These are phyloP conservation scores for Nakaseomyces sp. DNA, from an alignment of 1,139 yeast genomes.

Conservation along the genomic window DNA sequence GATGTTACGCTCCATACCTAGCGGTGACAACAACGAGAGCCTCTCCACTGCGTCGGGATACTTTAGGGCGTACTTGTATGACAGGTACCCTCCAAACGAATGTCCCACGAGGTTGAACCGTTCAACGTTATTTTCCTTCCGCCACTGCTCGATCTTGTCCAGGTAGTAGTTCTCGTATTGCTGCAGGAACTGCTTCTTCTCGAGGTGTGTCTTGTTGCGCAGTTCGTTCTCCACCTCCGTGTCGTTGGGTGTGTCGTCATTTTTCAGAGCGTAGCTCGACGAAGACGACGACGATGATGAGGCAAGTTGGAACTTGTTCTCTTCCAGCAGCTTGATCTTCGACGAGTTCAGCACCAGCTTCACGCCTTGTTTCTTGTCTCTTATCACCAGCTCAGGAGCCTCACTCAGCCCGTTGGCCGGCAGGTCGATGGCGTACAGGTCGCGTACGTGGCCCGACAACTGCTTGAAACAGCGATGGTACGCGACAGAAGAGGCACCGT, in stretches of 20 bases:
- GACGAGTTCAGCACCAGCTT: conserved; percentile 8
- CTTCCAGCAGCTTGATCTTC: conserved; percentile 6
- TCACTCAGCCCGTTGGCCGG: conserved; percentile 61
- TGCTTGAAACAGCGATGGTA: conserved; percentile 67
- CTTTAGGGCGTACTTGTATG: conserved; percentile 66
- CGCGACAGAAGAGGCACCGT: conserved; percentile 83
- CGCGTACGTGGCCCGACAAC: conserved; percentile 38
- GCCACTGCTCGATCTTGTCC: conserved; percentile 81
- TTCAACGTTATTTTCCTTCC: conserved; percentile 45
- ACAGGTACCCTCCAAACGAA: conserved; percentile 86
- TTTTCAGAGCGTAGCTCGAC: neutral
- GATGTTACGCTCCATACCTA: conserved; percentile 73
- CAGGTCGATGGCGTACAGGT: conserved; percentile 70
- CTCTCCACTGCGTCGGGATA: conserved; percentile 61
- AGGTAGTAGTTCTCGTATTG: conserved; percentile 66
- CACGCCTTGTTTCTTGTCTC: conserved; percentile 13
- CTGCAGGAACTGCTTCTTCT: conserved; percentile 5
- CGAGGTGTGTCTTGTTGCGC: conserved; percentile 4
- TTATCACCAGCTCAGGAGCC: conserved; percentile 18
- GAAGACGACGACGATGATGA: too few relatives aligned
- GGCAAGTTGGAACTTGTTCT: conserved; percentile 5
- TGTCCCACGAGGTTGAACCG: conserved; percentile 77
- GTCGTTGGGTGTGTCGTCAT: conserved; percentile 13
- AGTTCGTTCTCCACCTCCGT: conserved; percentile 30
- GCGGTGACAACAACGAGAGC: conserved; percentile 75